Percentiles rank a stretch among this genome's conserved stretches.
These are phyloP conservation scores for Microstegium vimineum DNA, from an alignment of 176 grass and related monocot genomes.

Conservation along the genomic window DNA sequence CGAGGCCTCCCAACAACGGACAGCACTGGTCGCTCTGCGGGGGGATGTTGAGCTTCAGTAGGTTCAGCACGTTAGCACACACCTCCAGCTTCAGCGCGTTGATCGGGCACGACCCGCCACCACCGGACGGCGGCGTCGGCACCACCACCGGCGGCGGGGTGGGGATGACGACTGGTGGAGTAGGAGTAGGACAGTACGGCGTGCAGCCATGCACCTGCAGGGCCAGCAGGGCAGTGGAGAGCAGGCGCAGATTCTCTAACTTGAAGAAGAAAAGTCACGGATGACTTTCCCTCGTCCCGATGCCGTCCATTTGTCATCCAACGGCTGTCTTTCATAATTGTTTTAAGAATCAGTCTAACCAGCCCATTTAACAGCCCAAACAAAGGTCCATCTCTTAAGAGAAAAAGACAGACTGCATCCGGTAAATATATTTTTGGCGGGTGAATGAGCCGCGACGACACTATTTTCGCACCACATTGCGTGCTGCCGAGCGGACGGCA, in stretches of 20 bases:
- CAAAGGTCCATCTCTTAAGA: too few species aligned
- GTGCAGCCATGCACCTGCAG: neutral
- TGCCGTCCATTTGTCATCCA: too few species aligned
- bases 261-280: neutral
- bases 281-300: neutral
- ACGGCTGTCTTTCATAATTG: too few species aligned
- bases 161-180: neutral
- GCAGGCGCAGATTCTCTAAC: too few species aligned
- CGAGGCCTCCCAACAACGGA: constrained; percentile 16
- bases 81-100: neutral
- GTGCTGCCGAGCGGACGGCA: too few species aligned
- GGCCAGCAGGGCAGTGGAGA: neutral
- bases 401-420: too few species aligned
- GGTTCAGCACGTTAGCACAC: neutral
- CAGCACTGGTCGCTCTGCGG: constrained; percentile 26
- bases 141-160: neutral
- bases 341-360: too few species aligned
- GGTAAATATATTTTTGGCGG: too few species aligned
- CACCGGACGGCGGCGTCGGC: neutral
- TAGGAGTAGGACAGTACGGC: neutral
- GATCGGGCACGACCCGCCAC: neutral
- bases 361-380: too few species aligned
- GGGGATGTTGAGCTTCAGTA: neutral
- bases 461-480: too few species aligned
- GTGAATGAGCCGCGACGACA: too few species aligned